Conservation (phyloP, 495 filamentous ascomycete species). For the Xylaria longipes region DNA sequence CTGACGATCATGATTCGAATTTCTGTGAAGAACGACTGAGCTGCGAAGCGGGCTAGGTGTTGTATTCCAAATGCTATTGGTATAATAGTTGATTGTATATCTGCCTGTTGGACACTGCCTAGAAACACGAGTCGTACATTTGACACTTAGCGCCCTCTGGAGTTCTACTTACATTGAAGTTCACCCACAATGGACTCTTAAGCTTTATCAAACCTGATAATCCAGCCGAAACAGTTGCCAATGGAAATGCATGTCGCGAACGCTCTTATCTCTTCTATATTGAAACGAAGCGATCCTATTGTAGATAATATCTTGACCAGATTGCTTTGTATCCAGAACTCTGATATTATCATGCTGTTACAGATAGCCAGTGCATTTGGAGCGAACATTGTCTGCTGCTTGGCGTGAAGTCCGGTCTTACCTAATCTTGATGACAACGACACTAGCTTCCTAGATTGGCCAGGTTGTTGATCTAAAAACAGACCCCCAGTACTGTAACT, state of each 20-base stretch:
- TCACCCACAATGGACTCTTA: too few species aligned
- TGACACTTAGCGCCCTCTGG: not conserved
- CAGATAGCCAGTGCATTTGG: not conserved
- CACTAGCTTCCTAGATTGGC: not conserved
- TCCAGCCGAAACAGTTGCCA: not conserved
- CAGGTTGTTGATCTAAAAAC: not conserved
- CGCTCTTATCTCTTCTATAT: not conserved
- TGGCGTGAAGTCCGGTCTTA: not conserved
- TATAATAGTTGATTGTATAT: not conserved
- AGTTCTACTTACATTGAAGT: not conserved
- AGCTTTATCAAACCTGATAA: not conserved
- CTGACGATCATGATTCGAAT: not conserved
- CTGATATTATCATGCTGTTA: not conserved
- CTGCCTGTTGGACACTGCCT: not conserved
- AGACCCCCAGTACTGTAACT: not conserved
- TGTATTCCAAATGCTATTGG: not conserved
- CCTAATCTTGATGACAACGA: not conserved
- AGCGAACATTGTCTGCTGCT: not conserved
- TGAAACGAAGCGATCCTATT: not conserved
- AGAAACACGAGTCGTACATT: not conserved
- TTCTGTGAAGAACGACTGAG: not conserved
- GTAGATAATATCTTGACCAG: not conserved
- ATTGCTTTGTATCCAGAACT: not conserved
- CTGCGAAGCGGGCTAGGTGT: not conserved
- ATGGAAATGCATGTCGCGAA: not conserved